These are phyloP conservation scores for Rhazya stricta DNA, from an alignment of 257 asterid genomes.

Conservation along the genomic window DNA sequence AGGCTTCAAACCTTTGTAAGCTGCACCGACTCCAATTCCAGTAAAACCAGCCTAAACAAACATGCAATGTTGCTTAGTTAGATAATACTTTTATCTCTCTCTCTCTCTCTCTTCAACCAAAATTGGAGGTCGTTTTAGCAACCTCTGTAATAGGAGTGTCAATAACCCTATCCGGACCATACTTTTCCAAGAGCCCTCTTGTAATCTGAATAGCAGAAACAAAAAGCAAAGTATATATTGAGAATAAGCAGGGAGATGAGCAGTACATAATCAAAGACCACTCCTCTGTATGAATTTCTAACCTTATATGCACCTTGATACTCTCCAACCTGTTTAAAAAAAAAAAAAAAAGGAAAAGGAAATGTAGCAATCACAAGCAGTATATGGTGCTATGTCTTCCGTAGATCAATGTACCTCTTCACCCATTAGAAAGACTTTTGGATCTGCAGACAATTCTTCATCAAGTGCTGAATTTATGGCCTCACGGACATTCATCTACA, in stretches of 20 bases:
- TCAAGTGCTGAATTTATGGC: slow-evolving; percentile 91
- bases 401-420: slow-evolving; percentile 67
- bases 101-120: not conserved
- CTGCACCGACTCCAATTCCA: slow-evolving; percentile 97
- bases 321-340: slow-evolving; percentile 78
- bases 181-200: slow-evolving; percentile 81
- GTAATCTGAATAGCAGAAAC: slow-evolving; percentile 53
- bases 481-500: slow-evolving; percentile 89
- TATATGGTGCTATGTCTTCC: no score
- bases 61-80: slow-evolving; percentile 3
- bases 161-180: slow-evolving; percentile 84
- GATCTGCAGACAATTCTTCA: slow-evolving; percentile 99
- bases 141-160: slow-evolving; percentile 99
- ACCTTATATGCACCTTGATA: slow-evolving; percentile 99
- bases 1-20: slow-evolving; percentile 88
- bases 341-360: no score
- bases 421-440: slow-evolving; percentile 82
- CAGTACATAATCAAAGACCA: no score
- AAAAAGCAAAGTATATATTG: not conserved
- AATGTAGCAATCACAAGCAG: no score
- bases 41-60: slow-evolving; percentile 82
- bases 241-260: not conserved
- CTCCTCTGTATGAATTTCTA: no score
- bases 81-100: slow-evolving; percentile 9
- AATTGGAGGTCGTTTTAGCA: slow-evolving; percentile 18